Base-by-base conservation (phyloP, 192 early-diverging fungal genomes). In the Fimicolochytrium jonesii region DNA sequence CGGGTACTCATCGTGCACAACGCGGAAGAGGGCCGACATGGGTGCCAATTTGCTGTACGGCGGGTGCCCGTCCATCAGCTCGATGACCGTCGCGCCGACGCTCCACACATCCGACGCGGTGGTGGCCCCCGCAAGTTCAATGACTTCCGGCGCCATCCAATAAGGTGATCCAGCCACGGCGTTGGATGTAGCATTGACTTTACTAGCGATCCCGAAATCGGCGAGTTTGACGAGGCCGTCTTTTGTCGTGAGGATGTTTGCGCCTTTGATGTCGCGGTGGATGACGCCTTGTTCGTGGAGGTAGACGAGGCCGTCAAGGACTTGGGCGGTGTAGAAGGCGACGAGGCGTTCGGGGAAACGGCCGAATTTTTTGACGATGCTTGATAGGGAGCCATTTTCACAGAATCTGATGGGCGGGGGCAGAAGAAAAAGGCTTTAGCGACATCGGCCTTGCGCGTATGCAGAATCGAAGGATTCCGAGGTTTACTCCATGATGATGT, bases 171-270 rank as follows among this genome's bases (percentile, higher is more conserved):
- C 74, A 41, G 64, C 69, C 25, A 73, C 67, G 7, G 36, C 46
- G n/a, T 53, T 50, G 41, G 35, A 68, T 2, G 61, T 46, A 18
- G 61, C 53, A 18, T 70, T 87, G 20, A 95, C 82, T 43, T 94
- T 92, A 31, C 90, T 79, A 17, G 93, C 91, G 9, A 98, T 93
- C 34, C 95, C 95, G 80, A 98, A 98, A 64, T 98, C 95, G 3
- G 64, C 64, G 4, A 98, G 76, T 68, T 98, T 98, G 4, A 95
- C 92, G 66, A 92, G 86, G 1, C 94, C 95, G 28, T 86, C 87
- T 61, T 98, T 98, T n/a, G 95, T 98, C 0, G 92, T 91, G 37
- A 98, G 69, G 46, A 98, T 91, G 71, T 98, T 98, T 69, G 94
- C 93, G 2, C 65, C 93, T 72, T 98, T 98, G 23, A 98, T 69